Evolutionary conservation across 345 rosid species (phyloP).

Genomic region (Citrus glauca): DNA sequence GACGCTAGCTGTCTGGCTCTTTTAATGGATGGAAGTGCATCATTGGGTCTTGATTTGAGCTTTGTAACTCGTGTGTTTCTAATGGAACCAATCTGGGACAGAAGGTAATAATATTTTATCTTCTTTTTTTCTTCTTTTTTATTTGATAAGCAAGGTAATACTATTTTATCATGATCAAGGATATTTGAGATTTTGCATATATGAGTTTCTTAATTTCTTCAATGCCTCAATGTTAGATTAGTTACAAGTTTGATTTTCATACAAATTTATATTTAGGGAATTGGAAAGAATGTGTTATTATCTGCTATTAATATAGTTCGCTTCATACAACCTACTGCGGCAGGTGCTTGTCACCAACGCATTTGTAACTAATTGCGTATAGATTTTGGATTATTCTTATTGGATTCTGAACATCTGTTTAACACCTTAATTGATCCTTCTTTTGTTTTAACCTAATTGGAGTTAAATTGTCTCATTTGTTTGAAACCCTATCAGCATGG

Average conservation of each 20-base stretch:
- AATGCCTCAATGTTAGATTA: no score
- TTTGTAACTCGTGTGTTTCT: slow-evolving; percentile 79
- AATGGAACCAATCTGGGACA: slow-evolving; percentile 99
- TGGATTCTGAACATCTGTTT: neutral
- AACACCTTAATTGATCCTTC: neutral
- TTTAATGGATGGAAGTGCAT: slow-evolving; percentile 97
- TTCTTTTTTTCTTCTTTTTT: no score
- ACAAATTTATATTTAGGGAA: no score
- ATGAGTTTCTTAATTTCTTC: no score
- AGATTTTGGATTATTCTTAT: no score
- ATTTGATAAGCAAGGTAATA: neutral
- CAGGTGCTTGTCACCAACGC: no score
- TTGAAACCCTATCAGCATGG: slow-evolving; percentile 54
- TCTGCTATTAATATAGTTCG: no score
- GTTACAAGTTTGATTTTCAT: no score
- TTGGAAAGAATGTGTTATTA: no score
- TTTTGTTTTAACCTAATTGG: neutral
- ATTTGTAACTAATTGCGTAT: no score
- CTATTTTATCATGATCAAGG: neutral
- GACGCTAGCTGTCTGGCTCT: slow-evolving; percentile 77
- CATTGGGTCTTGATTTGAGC: slow-evolving; percentile 96
- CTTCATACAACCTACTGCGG: no score
- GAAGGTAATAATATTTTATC: slow-evolving; percentile 45
- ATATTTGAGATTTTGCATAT: no score
- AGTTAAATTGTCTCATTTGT: neutral